Percentiles rank a stretch among this genome's conserved stretches.
These are phyloP conservation scores for Xerocomus brunneocitrinus DNA, from an alignment of 768 basidiomycete genomes.

Conservation along the genomic window DNA sequence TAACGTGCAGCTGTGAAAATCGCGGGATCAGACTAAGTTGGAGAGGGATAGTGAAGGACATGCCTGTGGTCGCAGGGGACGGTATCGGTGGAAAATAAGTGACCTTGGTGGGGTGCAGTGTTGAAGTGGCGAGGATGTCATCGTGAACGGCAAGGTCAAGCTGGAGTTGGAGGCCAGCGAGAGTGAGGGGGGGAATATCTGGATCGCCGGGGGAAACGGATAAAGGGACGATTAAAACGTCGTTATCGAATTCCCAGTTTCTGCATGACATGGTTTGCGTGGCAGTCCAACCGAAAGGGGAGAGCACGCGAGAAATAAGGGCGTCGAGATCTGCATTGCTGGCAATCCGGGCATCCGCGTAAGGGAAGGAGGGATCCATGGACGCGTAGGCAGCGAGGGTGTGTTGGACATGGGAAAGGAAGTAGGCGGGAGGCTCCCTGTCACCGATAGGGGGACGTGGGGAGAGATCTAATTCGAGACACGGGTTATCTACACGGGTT, in stretches of 20 bases:
- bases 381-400: constrained; percentile 48
- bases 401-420: constrained; percentile 35
- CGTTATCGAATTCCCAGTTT: constrained; percentile 28
- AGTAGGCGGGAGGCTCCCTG: constrained; percentile 30
- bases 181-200: constrained; percentile 4
- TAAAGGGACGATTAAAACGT: constrained; percentile 22
- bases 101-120: constrained; percentile 24
- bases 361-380: constrained; percentile 30
- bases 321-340: constrained; percentile 39
- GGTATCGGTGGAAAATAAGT: constrained; percentile 22
- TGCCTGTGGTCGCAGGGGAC: constrained; percentile 11
- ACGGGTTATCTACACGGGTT: constrained; percentile 5
- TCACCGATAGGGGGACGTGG: constrained; percentile 32
- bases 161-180: constrained; percentile 21
- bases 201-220: not conserved
- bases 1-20: constrained; percentile 8
- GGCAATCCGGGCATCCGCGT: constrained; percentile 19
- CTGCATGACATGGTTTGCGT: constrained; percentile 11
- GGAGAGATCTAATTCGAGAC: constrained; percentile 17
- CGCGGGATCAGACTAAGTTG: not conserved
- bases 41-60: constrained; percentile 1
- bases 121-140: constrained; percentile 20
- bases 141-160: constrained; percentile 27
- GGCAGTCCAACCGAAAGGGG: constrained; percentile 39
- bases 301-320: constrained; percentile 38